phyloP scores from a whole-genome alignment of 1,139 yeast species.

The Zygosaccharomyces pseudobailii region DNA sequence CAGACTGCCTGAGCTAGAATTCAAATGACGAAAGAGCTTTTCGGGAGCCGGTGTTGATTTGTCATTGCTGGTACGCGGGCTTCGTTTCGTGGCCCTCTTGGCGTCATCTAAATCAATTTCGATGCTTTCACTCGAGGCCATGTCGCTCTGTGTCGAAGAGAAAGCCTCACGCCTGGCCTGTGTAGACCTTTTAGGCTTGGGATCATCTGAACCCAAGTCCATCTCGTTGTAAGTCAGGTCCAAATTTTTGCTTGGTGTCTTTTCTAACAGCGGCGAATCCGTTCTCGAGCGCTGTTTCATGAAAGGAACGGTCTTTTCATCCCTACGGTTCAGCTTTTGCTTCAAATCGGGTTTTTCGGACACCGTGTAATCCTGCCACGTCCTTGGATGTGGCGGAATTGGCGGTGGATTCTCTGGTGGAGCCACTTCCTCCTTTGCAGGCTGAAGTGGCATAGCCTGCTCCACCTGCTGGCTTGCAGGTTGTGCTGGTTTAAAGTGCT shows the following conservation, averaged over 20 bases:
- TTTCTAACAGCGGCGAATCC: neutral
- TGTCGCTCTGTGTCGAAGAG: conserved; percentile 14
- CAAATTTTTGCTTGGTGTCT: conserved; percentile 8
- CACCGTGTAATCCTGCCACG: neutral
- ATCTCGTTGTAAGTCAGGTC: conserved; percentile 24
- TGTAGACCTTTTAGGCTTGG: conserved; percentile 6
- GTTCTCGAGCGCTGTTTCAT: neutral
- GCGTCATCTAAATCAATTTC: conserved; percentile 27
- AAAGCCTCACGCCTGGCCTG: conserved; percentile 4
- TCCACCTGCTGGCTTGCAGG: conserved; percentile 21
- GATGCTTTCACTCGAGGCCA: conserved; percentile 30
- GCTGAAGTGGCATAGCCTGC: conserved; percentile 6
- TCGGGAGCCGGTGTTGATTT: neutral
- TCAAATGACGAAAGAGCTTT: conserved; percentile 1
- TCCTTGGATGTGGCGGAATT: conserved; percentile 8
- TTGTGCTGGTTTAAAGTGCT: neutral
- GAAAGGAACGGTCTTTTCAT: neutral
- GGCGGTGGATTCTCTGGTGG: conserved; percentile 9
- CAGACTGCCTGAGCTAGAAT: conserved; percentile 3
- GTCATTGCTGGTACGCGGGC: conserved; percentile 5
- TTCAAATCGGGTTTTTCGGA: neutral
- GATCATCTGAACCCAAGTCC: conserved; percentile 17
- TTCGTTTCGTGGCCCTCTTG: conserved; percentile 4
- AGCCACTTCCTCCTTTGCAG: neutral
- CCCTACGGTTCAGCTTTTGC: neutral